Evolutionary conservation across 148 eudicot genomes (phyloP).

Genomic region (Silene uniflora): DNA sequence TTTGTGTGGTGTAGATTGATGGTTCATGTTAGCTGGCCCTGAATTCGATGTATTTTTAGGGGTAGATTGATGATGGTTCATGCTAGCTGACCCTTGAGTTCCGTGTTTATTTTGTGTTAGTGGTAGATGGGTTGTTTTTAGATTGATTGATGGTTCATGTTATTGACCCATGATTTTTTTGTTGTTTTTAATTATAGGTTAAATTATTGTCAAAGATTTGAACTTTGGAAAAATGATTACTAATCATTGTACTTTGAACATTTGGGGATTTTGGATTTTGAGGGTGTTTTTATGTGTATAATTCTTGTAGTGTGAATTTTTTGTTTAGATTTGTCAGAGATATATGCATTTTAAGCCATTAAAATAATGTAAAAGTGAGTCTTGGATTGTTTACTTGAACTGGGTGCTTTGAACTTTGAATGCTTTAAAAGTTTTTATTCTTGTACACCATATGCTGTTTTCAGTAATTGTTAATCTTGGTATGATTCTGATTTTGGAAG

Average conservation of each 20-base stretch:
- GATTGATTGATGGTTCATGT: not conserved
- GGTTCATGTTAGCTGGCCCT: not conserved
- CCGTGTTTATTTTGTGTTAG: not conserved
- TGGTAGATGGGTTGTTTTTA: not conserved
- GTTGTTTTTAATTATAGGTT: not conserved
- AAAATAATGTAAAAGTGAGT: not conserved
- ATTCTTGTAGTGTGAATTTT: not conserved
- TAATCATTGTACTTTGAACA: constrained; percentile 5
- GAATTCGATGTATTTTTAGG: no score
- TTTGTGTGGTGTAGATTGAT: no score
- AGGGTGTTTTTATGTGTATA: not conserved
- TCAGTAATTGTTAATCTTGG: constrained; percentile 27
- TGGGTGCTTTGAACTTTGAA: constrained; percentile 9
- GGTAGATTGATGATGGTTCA: not conserved
- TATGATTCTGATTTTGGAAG: constrained; percentile 13
- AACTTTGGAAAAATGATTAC: not conserved
- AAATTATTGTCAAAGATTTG: not conserved
- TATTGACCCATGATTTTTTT: no score
- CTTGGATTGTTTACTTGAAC: constrained; percentile 19
- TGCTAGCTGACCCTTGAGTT: constrained; percentile 5
- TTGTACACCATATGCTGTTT: constrained; percentile 5
- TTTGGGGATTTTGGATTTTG: not conserved
- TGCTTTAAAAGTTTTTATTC: not conserved
- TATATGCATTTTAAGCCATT: not conserved
- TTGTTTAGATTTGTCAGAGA: not conserved